Base-by-base conservation (phyloP, 2,329 filamentous ascomycete species). In the Dactylellina cionopaga region DNA sequence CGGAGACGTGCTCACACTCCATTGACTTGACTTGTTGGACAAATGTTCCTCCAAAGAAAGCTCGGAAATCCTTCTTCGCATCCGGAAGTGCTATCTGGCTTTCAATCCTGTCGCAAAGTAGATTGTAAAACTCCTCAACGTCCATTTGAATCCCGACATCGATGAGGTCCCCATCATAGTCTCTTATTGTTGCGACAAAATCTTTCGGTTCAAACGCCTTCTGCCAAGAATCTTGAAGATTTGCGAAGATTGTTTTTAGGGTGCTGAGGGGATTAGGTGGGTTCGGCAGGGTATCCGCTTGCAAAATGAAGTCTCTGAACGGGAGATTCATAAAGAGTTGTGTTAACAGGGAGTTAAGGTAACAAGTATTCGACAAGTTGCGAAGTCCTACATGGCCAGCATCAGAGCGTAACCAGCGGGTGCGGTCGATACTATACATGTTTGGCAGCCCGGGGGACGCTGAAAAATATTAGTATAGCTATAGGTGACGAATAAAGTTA, bases 11-110 rank as follows among this genome's bases (percentile, higher is more conserved):
- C 54, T 91, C 84, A 77, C 95, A 99, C 80, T 97, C 92, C 77
- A 94, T 94, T 0, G 93, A 96, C 80, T 94, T 95, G 76, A 98
- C 91, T 80, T 99, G 95, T 75, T 96, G 93, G 25, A 98, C 91
- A 33, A 96, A 86, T 75, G 94, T 90, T 3, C 95, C 95, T 0
- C 93, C 92, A 78, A 95, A 99, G 77, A 98, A 95, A 0, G 89
- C 89, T 52, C 90, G 87, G 75, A 99, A 90, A 19, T 81, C 82
- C 74, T 87, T 88, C 80, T 91, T 96, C 31, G 88, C 87, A n/a
- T 88, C 84, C 1, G 84, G 80, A 7, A 86, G 85, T 15, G 85
- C 80, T 75, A 98, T 87, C 77, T 96, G 92, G 6, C 87, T 86
- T 79, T 99, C 96, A 86, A 92, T 92, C 24, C 92, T 87, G 79